Conservation (phyloP, 2,329 filamentous ascomycete species). For the Colletotrichum endophyticum region DNA sequence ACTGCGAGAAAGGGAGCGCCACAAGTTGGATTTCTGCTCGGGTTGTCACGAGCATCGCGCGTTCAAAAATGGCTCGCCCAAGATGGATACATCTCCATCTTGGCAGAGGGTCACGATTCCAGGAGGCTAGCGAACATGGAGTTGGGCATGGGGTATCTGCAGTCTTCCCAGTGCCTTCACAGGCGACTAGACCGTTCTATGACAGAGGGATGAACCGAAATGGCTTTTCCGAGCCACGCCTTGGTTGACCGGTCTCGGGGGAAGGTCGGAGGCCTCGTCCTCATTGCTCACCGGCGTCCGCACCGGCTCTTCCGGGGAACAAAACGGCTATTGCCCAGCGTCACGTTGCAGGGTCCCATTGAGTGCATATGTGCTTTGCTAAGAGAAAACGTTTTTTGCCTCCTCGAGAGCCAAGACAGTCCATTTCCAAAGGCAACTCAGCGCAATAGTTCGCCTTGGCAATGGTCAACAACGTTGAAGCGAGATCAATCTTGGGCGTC, state of each 20-base stretch:
- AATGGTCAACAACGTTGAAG: neutral
- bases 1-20: neutral
- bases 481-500: neutral
- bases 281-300: neutral
- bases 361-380: neutral
- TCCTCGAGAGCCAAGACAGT: neutral
- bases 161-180: neutral
- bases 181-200: neutral
- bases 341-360: conserved; percentile 2
- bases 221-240: neutral
- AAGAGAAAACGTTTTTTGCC: neutral
- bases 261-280: neutral
- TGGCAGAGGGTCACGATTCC: neutral
- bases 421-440: neutral
- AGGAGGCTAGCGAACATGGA: neutral
- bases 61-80: neutral
- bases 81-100: neutral
- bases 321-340: neutral
- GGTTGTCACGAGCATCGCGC: neutral
- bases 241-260: neutral
- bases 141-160: neutral
- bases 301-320: neutral
- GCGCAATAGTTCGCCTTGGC: neutral
- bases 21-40: neutral
- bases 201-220: neutral